Base-by-base conservation (phyloP, 1,284 basidiomycete species). In the Boletellus deceptivus region DNA sequence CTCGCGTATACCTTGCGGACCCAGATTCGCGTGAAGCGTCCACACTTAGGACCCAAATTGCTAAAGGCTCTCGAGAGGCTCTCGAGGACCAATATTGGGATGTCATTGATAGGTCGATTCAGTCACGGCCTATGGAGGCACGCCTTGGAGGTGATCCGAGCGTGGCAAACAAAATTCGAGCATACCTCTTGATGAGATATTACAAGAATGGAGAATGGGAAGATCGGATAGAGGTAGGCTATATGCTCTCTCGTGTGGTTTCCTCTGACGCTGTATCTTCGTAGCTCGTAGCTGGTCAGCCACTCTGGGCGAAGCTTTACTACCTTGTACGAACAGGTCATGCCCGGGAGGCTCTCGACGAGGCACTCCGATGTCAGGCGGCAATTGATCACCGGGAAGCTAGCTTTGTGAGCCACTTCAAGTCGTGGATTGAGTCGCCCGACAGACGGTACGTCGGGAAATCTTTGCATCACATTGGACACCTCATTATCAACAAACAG, bases 261-360 rank as follows among this genome's bases (percentile, higher is more conserved):
- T 14, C 22, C 22, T 45, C 46, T 57, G 11, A 53, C 17, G 39
- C 25, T 39, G 6, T 6, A 25, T 39, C 17, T 20, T 27, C 52
- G 11, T 49, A 93, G 88, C 75, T 92, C 47, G 83, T 95, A 22
- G 84, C 85, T 46, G 88, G 90, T 14, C 86, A 89, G 59, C 93
- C 94, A 6, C 63, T 98, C 14, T 99, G 94, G 94, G 95, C 95
- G 13, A 85, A 90, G 53, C 70, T 97, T 37, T 99, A 92, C 72
- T 93, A 91, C 71, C 80, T 99, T 9, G 76, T 99, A 8, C 85
- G 96, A 25, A 89, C 89, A 2, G 97, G 96, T 1, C 85, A 95
- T 65, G 68, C 77, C 11, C 72, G 80, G 38, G 93, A 97, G 55
- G 94, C 96, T 0, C 72, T 96, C 31, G 77, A 81, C 7, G 86